These are phyloP conservation scores for Ogataea angusta DNA, from an alignment of 805 yeast genomes.

Conservation along the genomic window DNA sequence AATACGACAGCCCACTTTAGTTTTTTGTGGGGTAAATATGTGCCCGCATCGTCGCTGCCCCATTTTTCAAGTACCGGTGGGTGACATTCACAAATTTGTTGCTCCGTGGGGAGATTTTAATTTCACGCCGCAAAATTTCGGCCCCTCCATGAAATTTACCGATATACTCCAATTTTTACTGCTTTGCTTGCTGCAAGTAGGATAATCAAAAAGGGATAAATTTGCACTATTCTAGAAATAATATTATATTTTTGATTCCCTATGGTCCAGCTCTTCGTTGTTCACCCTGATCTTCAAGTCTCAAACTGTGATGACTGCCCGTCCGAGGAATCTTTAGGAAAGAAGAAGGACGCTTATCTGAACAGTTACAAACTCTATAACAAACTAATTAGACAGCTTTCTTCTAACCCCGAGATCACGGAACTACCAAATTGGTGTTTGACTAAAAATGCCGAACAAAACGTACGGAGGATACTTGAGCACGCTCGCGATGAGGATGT, in stretches of 20 bases:
- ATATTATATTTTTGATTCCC: background rate
- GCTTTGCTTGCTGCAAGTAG: conserved; percentile 2
- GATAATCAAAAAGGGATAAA: background rate
- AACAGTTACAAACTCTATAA: conserved; percentile 16
- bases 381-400: conserved; percentile 11
- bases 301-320: conserved; percentile 28
- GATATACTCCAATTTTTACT: background rate
- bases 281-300: conserved; percentile 31
- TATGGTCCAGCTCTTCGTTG: conserved; percentile 31
- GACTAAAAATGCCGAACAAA: conserved; percentile 15
- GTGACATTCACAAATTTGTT: background rate
- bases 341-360: conserved; percentile 18
- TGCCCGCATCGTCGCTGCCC: background rate
- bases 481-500: background rate
- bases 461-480: conserved; percentile 10
- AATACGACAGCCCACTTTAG: background rate
- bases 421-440: conserved; percentile 22
- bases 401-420: conserved; percentile 10
- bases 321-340: conserved; percentile 14
- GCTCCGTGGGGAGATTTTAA: background rate
- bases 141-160: background rate
- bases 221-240: background rate
- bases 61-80: background rate
- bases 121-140: too few species aligned
- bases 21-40: background rate